phyloP scores from a whole-genome alignment of 257 asterid genomes.

The Nicotiana knightiana region DNA sequence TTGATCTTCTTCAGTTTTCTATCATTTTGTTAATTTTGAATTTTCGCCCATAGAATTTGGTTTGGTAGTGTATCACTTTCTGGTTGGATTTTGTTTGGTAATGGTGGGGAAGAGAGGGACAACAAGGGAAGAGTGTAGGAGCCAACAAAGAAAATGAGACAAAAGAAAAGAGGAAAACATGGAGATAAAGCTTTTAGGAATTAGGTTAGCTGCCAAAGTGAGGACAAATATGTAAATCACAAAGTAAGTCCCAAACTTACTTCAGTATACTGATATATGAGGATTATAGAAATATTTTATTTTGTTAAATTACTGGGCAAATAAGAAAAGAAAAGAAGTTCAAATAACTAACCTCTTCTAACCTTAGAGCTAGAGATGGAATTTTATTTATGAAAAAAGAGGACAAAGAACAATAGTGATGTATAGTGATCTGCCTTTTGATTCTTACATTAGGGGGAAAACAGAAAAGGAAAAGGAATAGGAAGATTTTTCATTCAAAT shows the following conservation, averaged over 20 bases:
- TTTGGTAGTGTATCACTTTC: slow-evolving; percentile 8
- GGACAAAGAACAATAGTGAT: neutral
- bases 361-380: neutral
- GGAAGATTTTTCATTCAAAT: neutral
- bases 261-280: neutral
- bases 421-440: neutral
- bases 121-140: slow-evolving; percentile 1
- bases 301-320: neutral
- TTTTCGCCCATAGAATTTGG: neutral
- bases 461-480: too few relatives aligned
- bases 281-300: neutral
- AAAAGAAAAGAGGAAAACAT: neutral
- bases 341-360: neutral
- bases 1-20: neutral
- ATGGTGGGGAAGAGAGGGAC: slow-evolving; percentile 8
- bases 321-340: neutral
- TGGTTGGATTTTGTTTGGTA: neutral
- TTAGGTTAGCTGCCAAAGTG: neutral
- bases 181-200: too few relatives aligned
- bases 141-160: neutral
- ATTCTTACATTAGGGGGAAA: neutral
- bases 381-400: neutral
- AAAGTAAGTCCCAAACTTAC: neutral
- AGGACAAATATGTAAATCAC: neutral
- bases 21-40: neutral